Conservation (phyloP, 805 yeast genomes). For the Pichia membranifaciens region DNA sequence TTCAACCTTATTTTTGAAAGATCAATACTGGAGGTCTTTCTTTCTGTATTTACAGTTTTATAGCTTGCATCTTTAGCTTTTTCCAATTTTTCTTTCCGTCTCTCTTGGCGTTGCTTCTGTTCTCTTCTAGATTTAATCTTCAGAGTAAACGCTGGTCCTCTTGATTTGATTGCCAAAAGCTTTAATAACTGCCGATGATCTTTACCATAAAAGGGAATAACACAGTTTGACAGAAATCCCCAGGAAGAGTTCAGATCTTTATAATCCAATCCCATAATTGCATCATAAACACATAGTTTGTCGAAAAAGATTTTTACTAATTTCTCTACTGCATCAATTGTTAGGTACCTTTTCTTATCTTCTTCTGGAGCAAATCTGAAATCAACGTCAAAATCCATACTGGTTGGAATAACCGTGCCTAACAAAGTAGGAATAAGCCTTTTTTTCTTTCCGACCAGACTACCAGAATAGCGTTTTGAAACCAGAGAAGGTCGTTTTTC, state of each 20-base stretch:
- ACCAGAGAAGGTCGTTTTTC: background rate
- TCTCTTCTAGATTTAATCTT: constrained; percentile 11
- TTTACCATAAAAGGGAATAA: constrained; percentile 29
- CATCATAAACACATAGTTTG: constrained; percentile 30
- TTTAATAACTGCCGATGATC: constrained; percentile 23
- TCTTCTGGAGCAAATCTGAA: constrained; percentile 13
- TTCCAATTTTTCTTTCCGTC: constrained; percentile 4
- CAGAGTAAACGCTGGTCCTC: constrained; percentile 25
- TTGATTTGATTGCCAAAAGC: constrained; percentile 24
- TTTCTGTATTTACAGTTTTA: background rate
- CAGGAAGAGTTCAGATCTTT: constrained; percentile 26
- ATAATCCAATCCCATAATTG: constrained; percentile 23
- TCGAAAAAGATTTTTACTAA: constrained; percentile 24
- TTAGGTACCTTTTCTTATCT: background rate
- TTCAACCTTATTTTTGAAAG: constrained; percentile 18
- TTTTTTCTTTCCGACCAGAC: constrained; percentile 27
- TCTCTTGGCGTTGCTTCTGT: constrained; percentile 4
- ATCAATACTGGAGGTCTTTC: constrained; percentile 9
- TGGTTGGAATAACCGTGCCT: constrained; percentile 26
- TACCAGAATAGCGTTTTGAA: background rate
- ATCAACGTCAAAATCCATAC: constrained; percentile 25
- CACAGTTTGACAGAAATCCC: constrained; percentile 22
- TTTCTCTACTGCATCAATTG: background rate
- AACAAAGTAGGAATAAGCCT: constrained; percentile 30
- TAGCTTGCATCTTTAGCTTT: background rate